A percentile compares a stretch with the other conserved stretches of the same genome.
Conservation (phyloP, 352 stramenopile species). For the Pythium rhizo-oryzae region DNA sequence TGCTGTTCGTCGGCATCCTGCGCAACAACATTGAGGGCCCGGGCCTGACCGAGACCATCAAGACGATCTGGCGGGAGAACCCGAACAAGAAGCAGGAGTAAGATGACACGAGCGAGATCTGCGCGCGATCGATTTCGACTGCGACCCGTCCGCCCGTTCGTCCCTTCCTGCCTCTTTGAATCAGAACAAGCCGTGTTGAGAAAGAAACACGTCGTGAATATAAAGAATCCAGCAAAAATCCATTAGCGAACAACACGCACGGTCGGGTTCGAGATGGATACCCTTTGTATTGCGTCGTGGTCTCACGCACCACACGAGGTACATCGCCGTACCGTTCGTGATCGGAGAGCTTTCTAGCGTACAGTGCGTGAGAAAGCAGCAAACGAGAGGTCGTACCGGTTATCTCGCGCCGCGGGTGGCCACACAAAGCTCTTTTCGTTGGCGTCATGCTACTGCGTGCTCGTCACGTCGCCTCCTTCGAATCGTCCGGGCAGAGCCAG, state of each 20-base stretch:
- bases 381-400: too few relatives aligned
- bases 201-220: constrained; percentile 8
- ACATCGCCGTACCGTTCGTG: too few relatives aligned
- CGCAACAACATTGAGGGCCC: constrained; percentile 85
- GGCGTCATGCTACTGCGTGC: too few relatives aligned
- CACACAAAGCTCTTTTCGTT: too few relatives aligned
- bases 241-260: too few relatives aligned
- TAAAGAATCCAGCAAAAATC: constrained; percentile 5
- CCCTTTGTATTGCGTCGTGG: too few relatives aligned
- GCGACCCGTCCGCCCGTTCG: neutral
- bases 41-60: constrained; percentile 86
- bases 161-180: neutral
- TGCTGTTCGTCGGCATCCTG: constrained; percentile 84
- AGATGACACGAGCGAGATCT: constrained; percentile 1
- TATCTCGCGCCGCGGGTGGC: too few relatives aligned
- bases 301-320: neutral
- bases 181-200: neutral
- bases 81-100: constrained; percentile 68
- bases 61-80: constrained; percentile 84
- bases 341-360: too few relatives aligned
- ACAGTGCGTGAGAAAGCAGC: too few relatives aligned
- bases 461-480: too few relatives aligned
- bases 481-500: too few relatives aligned
- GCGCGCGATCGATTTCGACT: neutral
- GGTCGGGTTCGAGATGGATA: too few relatives aligned